Evolutionary conservation across 2,329 filamentous ascomycete species (phyloP).

Genomic region (Stachybotrys echinatus): DNA sequence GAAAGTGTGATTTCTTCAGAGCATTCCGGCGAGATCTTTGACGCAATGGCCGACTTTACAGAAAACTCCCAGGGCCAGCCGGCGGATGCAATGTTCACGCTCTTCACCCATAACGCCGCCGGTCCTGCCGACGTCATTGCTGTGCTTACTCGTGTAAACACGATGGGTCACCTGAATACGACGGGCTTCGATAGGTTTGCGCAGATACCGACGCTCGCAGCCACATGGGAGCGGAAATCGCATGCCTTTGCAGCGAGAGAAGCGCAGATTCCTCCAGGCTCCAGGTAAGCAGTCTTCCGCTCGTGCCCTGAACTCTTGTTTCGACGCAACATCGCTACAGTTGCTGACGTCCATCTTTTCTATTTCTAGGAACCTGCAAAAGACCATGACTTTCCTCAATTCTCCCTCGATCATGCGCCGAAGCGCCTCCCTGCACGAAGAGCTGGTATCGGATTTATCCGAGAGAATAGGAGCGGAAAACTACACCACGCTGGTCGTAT

Average conservation of each 20-base stretch:
- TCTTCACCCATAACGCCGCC: not conserved
- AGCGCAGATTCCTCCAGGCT: too few species aligned
- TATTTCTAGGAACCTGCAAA: too few species aligned
- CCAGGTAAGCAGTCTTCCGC: too few species aligned
- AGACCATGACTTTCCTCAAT: too few species aligned
- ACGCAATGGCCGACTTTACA: slow-evolving; percentile 1
- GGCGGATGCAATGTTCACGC: not conserved
- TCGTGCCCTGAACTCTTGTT: too few species aligned
- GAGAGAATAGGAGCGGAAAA: not conserved
- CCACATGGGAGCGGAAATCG: too few species aligned
- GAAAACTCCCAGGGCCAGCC: not conserved
- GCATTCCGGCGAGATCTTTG: slow-evolving; percentile 1
- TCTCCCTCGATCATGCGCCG: not conserved
- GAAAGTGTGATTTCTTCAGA: not conserved
- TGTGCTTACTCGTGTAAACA: slow-evolving; percentile 2
- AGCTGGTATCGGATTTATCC: not conserved
- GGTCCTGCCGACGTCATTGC: not conserved
- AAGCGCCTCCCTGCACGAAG: not conserved
- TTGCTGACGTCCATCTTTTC: too few species aligned
- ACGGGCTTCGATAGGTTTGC: not conserved
- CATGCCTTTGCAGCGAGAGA: too few species aligned
- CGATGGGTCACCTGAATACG: slow-evolving; percentile 1
- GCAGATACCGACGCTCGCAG: not conserved
- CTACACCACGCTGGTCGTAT: slow-evolving; percentile 1
- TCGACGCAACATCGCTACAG: too few species aligned